Evolutionary conservation across 164 flowering plant genomes (phyloP), one percentile per base, ranked within the genome.

Genomic region (Vitis riparia): DNA sequence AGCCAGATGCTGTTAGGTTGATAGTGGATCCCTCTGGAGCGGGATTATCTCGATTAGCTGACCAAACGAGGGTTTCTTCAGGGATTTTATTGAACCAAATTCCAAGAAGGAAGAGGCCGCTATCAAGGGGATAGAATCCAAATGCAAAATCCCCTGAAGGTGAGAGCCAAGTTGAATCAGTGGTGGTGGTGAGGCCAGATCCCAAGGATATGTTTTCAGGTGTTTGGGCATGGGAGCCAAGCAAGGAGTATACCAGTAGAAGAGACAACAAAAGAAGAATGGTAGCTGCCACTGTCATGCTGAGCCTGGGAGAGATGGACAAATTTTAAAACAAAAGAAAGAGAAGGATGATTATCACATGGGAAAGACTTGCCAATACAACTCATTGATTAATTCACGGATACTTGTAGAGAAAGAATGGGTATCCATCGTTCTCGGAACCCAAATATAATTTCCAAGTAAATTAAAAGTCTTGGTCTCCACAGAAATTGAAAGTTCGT

Each of bases 71-170:
- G 12, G 71, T 68, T n/a, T 15, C 49, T 7, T 50, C 71, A 14
- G 51, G 63, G 55, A 68, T 68, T 53, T 68, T 59, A 19, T 68
- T 50, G 9, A 58, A 50, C 71, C 71, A 68, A 9, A 68, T 59
- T 48, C 71, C 71, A 8, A 68, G n/a, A 32, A 68, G 55, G 63
- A 48, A 68, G 19, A 59, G 63, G 27, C 27, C 27, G 17, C 3
- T 49, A 37, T 63, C 11, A 49, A 62, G 3, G 2, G 16, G 27
- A 27, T 69, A 51, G 59, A 69, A 69, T 15, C 72, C 72, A 49
- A 69, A 69, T 29, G 66, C 59, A 44, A 69, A 69, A 51, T 69
- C 72, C 17, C 63, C 60, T 1, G 72, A 69, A 66, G 14, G 66
- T 2, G 72, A 69, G 29, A 12, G 44, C 71, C 71, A 68, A 19